These are phyloP conservation scores for Nicotiana benthamiana DNA, from an alignment of 257 asterid species.

Conservation along the genomic window DNA sequence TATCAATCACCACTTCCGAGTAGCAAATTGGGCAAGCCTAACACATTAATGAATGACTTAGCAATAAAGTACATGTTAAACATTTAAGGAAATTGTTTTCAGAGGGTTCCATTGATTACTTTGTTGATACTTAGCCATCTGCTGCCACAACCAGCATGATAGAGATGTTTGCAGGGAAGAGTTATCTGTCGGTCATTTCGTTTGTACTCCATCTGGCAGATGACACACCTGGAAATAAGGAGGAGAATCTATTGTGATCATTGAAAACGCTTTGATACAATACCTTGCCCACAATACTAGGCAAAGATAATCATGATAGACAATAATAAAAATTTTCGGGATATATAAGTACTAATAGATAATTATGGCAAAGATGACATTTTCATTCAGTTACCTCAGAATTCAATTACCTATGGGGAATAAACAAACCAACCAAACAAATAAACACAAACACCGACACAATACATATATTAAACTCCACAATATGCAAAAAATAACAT, in stretches of 20 bases:
- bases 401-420: background rate
- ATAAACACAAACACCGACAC: background rate
- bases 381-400: background rate
- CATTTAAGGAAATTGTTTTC: background rate
- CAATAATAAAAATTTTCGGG: background rate
- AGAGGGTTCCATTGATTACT: slow-evolving; percentile 30
- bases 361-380: background rate
- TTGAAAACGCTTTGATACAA: background rate
- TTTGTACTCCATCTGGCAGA: slow-evolving; percentile 97
- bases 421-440: background rate
- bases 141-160: slow-evolving; percentile 76
- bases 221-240: slow-evolving; percentile 62
- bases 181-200: slow-evolving; percentile 63
- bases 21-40: slow-evolving; percentile 17
- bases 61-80: background rate
- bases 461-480: background rate
- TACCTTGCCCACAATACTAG: background rate
- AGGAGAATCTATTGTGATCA: background rate
- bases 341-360: background rate
- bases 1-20: slow-evolving; percentile 6
- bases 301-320: background rate
- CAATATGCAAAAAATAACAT: background rate
- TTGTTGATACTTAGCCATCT: slow-evolving; percentile 89
- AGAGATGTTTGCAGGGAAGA: slow-evolving; percentile 92
- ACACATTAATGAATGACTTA: background rate